Base-by-base conservation (phyloP, 1,284 basidiomycete species). In the Cystobasidium sp. region DNA sequence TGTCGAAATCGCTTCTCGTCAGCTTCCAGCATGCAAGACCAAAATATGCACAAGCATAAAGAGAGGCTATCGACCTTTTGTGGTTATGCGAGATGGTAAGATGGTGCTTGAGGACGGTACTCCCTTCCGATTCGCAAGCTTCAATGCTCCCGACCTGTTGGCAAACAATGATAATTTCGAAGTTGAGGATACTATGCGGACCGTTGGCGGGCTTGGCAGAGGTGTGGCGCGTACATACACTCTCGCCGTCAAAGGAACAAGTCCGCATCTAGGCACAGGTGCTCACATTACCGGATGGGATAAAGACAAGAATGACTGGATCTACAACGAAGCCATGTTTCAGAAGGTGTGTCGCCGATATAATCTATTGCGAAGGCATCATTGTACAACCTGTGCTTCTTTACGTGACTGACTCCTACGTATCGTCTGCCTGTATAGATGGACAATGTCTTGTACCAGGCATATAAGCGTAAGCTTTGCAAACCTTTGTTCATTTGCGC, bases 191-290 rank as follows among this genome's bases (percentile, higher is more conserved):
- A 78, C 79, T 22, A 71, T 78, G 31, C 46, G 58, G 51, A 47
- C 59, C 59, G 20, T 75, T 6, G 9, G 14, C 22, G 61, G 68
- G 18, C 78, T 80, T 37, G 77, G 68, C 2, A 56, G 75, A n/a
- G 62, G 76, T 1, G 79, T 80, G 2, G 79, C 79, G 18, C 24
- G 80, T n/a, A 78, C 78, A 0, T 80, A 80, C 61, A 79, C 79
- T 1, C 56, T 80, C 12, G 44, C 76, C 73, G 68, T 79, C 68
- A 77, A 77, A 51, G 75, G 72, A 24, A 70, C 74, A 24, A 78
- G 67, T 44, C 67, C 67, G 1, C 67, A 78, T 58, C 72, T 78
- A 47, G 77, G 62, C 22, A 39, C 63, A 7, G 66, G 75, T 14
- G 80, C 77, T 1, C 80, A 79, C 56, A 79, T 80, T 66, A 77